phyloP scores from a whole-genome alignment of 805 yeast species.

The Metschnikowia santaceciliae region DNA sequence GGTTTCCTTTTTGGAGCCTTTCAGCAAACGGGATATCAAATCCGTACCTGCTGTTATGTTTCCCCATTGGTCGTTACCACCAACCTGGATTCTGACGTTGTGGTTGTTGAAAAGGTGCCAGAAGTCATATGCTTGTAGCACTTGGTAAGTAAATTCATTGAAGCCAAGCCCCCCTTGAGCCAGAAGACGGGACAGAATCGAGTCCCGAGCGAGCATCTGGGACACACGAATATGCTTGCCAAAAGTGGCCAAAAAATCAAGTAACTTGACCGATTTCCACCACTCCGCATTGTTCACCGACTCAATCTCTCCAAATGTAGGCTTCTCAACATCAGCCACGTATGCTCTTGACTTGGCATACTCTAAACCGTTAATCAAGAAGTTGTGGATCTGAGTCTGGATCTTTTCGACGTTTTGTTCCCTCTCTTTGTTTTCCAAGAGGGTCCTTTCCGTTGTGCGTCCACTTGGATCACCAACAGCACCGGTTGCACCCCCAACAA shows the following conservation, averaged over 20 bases:
- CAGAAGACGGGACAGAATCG: constrained; percentile 69
- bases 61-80: constrained; percentile 99
- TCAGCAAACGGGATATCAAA: constrained; percentile 59
- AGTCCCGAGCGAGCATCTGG: constrained; percentile 86
- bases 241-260: constrained; percentile 70
- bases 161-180: constrained; percentile 80
- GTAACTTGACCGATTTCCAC: constrained; percentile 78
- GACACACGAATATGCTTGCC: constrained; percentile 80
- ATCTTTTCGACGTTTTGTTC: constrained; percentile 56
- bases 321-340: constrained; percentile 23
- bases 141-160: constrained; percentile 90
- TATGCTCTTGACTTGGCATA: constrained; percentile 54
- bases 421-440: constrained; percentile 51
- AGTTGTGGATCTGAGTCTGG: constrained; percentile 53
- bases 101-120: constrained; percentile 65
- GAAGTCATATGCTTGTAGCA: constrained; percentile 91
- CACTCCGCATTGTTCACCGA: constrained; percentile 69
- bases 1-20: constrained; percentile 5
- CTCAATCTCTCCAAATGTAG: constrained; percentile 34
- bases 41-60: constrained; percentile 96
- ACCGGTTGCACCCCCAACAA: constrained; percentile 96
- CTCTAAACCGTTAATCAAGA: constrained; percentile 57
- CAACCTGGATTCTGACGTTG: constrained; percentile 72
- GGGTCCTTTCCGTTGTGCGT: constrained; percentile 66
- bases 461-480: constrained; percentile 97